phyloP scores from a whole-genome alignment of 345 rosid species.

The Hevea brasiliensis region DNA sequence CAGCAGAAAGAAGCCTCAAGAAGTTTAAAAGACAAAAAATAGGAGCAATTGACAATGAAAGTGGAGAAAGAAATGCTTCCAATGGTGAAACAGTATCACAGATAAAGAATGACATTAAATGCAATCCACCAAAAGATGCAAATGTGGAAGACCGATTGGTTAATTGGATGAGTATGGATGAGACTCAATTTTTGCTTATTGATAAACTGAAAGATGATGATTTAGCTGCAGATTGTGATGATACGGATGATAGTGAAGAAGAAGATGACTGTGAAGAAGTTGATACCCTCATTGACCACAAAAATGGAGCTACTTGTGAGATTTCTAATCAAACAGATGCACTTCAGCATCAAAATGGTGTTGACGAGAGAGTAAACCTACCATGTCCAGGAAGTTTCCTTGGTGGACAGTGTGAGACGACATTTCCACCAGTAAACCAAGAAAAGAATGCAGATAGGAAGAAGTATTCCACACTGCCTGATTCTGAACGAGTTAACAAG shows the following conservation, averaged over 20 bases:
- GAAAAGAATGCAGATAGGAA: conserved; percentile 13
- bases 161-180: conserved; percentile 49
- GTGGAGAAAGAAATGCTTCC: conserved; percentile 19
- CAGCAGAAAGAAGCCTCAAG: conserved; percentile 24
- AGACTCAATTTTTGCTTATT: conserved; percentile 25
- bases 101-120: conserved; percentile 10
- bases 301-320: conserved; percentile 21
- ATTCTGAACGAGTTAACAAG: conserved; percentile 3
- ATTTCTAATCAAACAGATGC: conserved; percentile 6
- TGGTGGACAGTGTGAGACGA: conserved; percentile 3
- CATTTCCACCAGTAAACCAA: conserved; percentile 7
- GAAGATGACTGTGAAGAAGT: conserved; percentile 34
- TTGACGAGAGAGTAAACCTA: conserved; percentile 3
- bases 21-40: conserved; percentile 44
- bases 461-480: conserved; percentile 2
- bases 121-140: conserved; percentile 4
- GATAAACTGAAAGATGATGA: conserved; percentile 30
- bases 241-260: conserved; percentile 35
- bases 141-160: conserved; percentile 28
- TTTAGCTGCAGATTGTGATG: conserved; percentile 28
- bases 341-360: conserved; percentile 9
- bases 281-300: conserved; percentile 14
- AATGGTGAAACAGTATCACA: conserved; percentile 24
- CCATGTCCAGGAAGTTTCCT: conserved; percentile 16
- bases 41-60: conserved; percentile 10